These are phyloP conservation scores for Ceratobasidium sp. DNA, from an alignment of 1,284 basidiomycete species.

Conservation along the genomic window DNA sequence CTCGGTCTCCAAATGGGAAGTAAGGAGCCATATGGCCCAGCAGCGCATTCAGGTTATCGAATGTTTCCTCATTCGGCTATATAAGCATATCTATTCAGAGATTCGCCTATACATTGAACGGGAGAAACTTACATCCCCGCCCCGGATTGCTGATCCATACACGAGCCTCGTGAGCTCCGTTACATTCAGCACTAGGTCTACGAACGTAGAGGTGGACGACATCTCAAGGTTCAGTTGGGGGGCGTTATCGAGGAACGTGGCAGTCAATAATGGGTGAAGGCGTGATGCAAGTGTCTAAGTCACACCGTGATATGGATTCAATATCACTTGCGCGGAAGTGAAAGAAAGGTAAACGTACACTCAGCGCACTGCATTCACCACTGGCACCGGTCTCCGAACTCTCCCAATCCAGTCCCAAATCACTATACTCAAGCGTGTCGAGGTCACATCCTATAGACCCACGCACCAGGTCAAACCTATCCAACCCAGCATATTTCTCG, in stretches of 20 bases:
- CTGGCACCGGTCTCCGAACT: not conserved
- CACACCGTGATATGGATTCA: slow-evolving; percentile 1
- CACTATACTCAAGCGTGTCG: slow-evolving; percentile 14
- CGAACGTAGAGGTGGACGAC: slow-evolving; percentile 61
- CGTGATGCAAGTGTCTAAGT: slow-evolving; percentile 59
- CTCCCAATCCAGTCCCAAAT: not conserved
- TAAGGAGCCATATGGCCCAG: slow-evolving; percentile 82
- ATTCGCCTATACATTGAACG: not conserved
- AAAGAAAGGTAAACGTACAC: slow-evolving; percentile 40
- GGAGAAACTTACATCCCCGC: slow-evolving; percentile 44
- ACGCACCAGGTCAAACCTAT: slow-evolving; percentile 11
- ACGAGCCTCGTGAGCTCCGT: slow-evolving; percentile 74
- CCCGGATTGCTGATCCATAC: slow-evolving; percentile 72
- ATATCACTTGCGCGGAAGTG: slow-evolving; percentile 46
- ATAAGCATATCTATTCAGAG: not conserved
- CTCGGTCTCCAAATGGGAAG: slow-evolving; percentile 78
- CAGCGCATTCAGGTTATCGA: slow-evolving; percentile 68
- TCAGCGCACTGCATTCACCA: slow-evolving; percentile 32
- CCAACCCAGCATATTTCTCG: not conserved
- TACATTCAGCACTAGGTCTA: slow-evolving; percentile 73
- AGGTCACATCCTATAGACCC: slow-evolving; percentile 33
- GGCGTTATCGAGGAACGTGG: slow-evolving; percentile 87
- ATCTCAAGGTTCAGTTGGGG: slow-evolving; percentile 80
- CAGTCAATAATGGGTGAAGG: slow-evolving; percentile 80
- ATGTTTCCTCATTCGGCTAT: slow-evolving; percentile 47